Evolutionary conservation across 2,329 filamentous ascomycete species (phyloP).

Genomic region (Beauveria asiatica): DNA sequence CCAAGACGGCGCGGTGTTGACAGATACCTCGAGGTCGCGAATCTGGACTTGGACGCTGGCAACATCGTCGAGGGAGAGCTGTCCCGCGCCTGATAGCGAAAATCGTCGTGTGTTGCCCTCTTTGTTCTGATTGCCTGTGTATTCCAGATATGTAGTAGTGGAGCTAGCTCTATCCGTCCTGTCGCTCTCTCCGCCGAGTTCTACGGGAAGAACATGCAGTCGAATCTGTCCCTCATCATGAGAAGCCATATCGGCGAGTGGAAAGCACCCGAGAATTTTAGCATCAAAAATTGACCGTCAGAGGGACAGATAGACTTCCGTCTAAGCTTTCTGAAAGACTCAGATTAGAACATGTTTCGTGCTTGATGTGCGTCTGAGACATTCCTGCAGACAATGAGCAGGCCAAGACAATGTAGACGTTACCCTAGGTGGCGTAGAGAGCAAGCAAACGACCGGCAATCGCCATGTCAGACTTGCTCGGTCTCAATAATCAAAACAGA

Average conservation of each 20-base stretch:
- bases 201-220: not conserved
- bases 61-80: slow-evolving; percentile 43
- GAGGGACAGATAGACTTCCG: not conserved
- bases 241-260: not conserved
- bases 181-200: slow-evolving; percentile 11
- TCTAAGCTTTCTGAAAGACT: not conserved
- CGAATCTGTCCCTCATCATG: not conserved
- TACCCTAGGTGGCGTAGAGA: not conserved
- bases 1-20: slow-evolving; percentile 50
- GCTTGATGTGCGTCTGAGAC: not conserved
- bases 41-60: slow-evolving; percentile 46
- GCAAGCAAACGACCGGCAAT: not conserved
- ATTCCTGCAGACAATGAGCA: not conserved
- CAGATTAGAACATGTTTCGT: not conserved
- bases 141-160: slow-evolving; percentile 15
- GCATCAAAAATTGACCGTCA: too few relatives aligned
- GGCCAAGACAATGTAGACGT: not conserved
- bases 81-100: slow-evolving; percentile 26
- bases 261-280: not conserved
- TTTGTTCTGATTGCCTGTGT: not conserved
- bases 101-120: slow-evolving; percentile 16
- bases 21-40: slow-evolving; percentile 44
- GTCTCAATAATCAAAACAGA: too few relatives aligned
- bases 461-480: not conserved
- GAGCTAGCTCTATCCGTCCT: slow-evolving; percentile 17